Conservation (phyloP, 2,329 filamentous ascomycete species). For the Claviceps sp. region DNA sequence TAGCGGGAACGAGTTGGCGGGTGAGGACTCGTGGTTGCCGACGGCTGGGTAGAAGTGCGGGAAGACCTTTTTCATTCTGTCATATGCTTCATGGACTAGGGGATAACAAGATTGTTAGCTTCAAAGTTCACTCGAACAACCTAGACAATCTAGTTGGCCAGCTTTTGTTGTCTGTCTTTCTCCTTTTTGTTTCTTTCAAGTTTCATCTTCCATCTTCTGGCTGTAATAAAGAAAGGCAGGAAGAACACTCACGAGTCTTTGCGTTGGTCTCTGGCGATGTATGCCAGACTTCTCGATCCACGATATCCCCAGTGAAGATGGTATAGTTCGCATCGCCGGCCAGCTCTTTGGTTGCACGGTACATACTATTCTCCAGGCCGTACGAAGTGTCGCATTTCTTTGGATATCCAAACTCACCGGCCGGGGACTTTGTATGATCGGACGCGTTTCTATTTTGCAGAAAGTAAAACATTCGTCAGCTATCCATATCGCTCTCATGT, state of each 20-base stretch:
- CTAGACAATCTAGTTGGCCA: too few relatives aligned
- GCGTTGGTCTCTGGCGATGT: background rate
- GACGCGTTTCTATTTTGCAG: constrained; percentile 1
- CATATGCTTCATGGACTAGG: background rate
- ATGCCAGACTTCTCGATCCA: background rate
- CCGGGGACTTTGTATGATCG: too few relatives aligned
- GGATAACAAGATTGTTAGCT: background rate
- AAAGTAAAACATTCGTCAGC: background rate
- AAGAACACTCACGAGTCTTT: constrained; percentile 13
- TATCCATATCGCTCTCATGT: too few relatives aligned
- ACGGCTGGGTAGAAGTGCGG: background rate
- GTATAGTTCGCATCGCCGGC: background rate
- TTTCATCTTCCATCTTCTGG: too few relatives aligned
- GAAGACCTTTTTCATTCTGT: background rate
- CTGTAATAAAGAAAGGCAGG: too few relatives aligned
- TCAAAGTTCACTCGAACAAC: too few relatives aligned
- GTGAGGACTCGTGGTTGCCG: background rate
- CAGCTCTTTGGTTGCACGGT: background rate
- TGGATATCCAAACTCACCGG: background rate
- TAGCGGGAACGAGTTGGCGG: background rate
- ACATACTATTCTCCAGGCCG: constrained; percentile 1
- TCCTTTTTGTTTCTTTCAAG: too few relatives aligned
- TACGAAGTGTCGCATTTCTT: background rate
- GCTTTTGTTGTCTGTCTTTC: too few relatives aligned
- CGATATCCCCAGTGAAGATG: constrained; percentile 1